Base-by-base conservation (phyloP, 2,329 filamentous ascomycete species). In the Pseudocercospora macadamiae region DNA sequence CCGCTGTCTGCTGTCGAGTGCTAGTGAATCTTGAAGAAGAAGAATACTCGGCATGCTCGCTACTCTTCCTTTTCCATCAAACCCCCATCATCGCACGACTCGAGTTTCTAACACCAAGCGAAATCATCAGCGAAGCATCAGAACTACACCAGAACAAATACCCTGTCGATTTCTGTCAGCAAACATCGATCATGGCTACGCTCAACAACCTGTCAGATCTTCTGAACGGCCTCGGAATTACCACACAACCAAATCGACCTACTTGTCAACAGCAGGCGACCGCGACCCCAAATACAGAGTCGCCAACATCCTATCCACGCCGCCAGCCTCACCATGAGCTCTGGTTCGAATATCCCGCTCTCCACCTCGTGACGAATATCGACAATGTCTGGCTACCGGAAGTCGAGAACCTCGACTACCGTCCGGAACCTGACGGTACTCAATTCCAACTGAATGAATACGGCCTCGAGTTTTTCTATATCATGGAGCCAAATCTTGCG, bases 261-360 rank as follows among this genome's bases (percentile, higher is more conserved):
- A 45, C 10, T 21, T 1, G 7, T 9, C 42, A 45, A 14, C 21
- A 14, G 6, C 10, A 45, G 3, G 21, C 8, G 2, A 4, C 1
- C 9, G 1, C 1, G 7, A 23, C 18, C 10, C 42, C 21, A 12
- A 4, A 14, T n/a, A 23, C 42, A n/a, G 3, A 1, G 2, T 18
- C 10, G 4, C 7, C 4, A 2, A 45, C 5, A 14, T 44, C 51
- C 14, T 51, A 26, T 30, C 52, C 57, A 5, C 36, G 34, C 34
- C 26, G 57, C 21, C 36, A 32, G 5, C 52, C 57, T 16, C 57
- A 59, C 18, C 57, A 59, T 28, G 51, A 55, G 9, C 49, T 59
- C 5, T 34, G 42, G 16, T 59, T 44, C 45, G 25, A 57, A 14
- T 61, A 34, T 18, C 59, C 59, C 5, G 54, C 44, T 12, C 54